Evolutionary conservation across 805 yeast genomes (phyloP), one percentile per base, ranked within the genome.

Genomic region (Alloascoidea hylecoeti): DNA sequence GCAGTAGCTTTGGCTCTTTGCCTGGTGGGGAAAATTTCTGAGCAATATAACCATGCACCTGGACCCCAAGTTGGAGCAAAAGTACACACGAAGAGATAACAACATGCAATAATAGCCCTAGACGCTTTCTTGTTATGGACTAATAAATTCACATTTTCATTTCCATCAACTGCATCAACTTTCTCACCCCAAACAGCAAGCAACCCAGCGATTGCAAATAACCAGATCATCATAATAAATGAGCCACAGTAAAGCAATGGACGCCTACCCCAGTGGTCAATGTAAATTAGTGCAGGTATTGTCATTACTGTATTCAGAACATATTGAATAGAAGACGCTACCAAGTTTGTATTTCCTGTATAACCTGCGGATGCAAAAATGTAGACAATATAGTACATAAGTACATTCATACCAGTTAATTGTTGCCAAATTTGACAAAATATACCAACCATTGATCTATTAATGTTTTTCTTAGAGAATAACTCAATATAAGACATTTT

Each of bases 1-100:
- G 77, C 66, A n/a, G 78, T 63, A 38, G 80, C 77, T 45, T 77
- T 68, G 40, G 84, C 78, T 64, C 86, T 72, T 49, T 76, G 73
- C 60, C 78, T 67, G 36, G 72, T 63, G 64, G 71, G 78, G 46
- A 52, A 75, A 39, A 77, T 66, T 56, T 77, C 85, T 14, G 81
- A 71, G 49, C 78, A 71, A 58, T 77, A 72, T 35, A 75, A 67
- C 84, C 83, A 75, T 42, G 65, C 60, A 47, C 67, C 63, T 16
- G 65, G 69, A 47, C 70, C 72, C 72, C 70, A 68, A 9, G 77
- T 62, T 39, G 62, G 53, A 17, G 78, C 77, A 45, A 74, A 74
- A 41, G 72, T 64, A 39, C 61, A 63, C 41, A 71, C 75, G 51
- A 72, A 74, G 44, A 73, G 53, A 61, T 72, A 74, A 42, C 74